A percentile compares a stretch with the other conserved stretches of the same genome.
phyloP scores from a whole-genome alignment of 768 basidiomycete species.

The Lactarius evosmus region DNA sequence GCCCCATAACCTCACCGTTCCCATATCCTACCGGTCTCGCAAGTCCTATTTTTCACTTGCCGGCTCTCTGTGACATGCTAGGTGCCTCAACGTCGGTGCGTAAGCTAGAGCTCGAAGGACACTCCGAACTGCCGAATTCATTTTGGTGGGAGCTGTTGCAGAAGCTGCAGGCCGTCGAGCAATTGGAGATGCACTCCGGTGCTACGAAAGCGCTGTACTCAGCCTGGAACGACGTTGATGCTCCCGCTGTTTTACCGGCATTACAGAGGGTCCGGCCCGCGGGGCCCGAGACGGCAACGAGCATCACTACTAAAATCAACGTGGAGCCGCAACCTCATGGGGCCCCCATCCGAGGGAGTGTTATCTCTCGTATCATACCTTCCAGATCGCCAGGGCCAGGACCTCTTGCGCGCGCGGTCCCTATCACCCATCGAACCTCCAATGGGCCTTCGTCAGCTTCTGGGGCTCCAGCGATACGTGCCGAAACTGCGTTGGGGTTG shows the following conservation, averaged over 20 bases:
- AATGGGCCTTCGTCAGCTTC: not conserved
- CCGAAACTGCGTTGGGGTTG: not conserved
- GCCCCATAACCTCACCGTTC: not conserved
- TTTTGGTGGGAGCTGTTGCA: conserved; percentile 15
- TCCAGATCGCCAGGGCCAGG: not conserved
- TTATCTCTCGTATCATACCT: conserved; percentile 18
- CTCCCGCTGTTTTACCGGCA: conserved; percentile 11
- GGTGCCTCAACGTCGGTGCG: conserved; percentile 3
- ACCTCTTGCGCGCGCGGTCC: not conserved
- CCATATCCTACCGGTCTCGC: not conserved
- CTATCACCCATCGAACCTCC: not conserved
- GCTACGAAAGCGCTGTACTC: not conserved
- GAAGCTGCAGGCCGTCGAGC: conserved; percentile 12
- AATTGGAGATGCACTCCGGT: conserved; percentile 2
- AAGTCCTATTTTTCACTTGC: conserved; percentile 17
- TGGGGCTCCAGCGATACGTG: not conserved
- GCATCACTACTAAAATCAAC: not conserved
- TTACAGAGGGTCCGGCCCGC: not conserved
- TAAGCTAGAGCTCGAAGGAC: conserved; percentile 7
- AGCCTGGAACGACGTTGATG: conserved; percentile 9
- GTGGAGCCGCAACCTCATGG: not conserved
- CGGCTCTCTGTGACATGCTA: not conserved
- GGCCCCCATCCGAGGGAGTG: not conserved
- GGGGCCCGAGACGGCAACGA: not conserved
- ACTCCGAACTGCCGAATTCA: not conserved